Percentiles rank a stretch among this genome's conserved stretches.
phyloP scores from a whole-genome alignment of 164 flowering plant genomes.

The Aristolochia californica region DNA sequence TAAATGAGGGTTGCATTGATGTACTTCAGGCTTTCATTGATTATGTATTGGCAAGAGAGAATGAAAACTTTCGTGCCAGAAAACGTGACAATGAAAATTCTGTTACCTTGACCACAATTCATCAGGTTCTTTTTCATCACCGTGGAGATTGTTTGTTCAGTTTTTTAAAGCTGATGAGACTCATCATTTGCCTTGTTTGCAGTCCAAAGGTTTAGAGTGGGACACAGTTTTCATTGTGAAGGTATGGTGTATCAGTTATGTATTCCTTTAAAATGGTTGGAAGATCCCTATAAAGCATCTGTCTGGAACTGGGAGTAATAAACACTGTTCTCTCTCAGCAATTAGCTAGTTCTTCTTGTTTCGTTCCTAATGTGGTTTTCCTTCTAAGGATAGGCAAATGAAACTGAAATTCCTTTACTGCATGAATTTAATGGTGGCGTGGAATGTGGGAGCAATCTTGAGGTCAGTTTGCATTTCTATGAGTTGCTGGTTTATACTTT shows the following conservation, averaged over 20 bases:
- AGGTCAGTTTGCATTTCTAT: slow-evolving; percentile 32
- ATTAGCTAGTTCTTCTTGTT: no score
- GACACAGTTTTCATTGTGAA: slow-evolving; percentile 86
- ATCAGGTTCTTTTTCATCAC: slow-evolving; percentile 49
- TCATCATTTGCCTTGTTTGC: slow-evolving; percentile 12
- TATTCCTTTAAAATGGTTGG: neutral
- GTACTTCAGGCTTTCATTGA: slow-evolving; percentile 62
- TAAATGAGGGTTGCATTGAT: slow-evolving; percentile 36
- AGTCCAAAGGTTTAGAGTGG: slow-evolving; percentile 99
- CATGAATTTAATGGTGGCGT: slow-evolving; percentile 58
- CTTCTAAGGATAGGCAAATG: slow-evolving; percentile 50
- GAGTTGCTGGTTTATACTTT: neutral
- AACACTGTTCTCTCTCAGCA: no score
- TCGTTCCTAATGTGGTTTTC: no score
- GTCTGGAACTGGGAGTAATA: neutral
- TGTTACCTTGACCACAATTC: slow-evolving; percentile 88
- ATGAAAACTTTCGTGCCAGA: slow-evolving; percentile 65
- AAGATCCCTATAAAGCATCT: no score
- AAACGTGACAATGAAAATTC: slow-evolving; percentile 67
- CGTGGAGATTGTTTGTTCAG: neutral
- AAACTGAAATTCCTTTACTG: slow-evolving; percentile 80
- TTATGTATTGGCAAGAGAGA: slow-evolving; percentile 54
- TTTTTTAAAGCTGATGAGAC: neutral
- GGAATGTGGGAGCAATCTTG: slow-evolving; percentile 41
- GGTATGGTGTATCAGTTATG: slow-evolving; percentile 29